Percentiles rank a stretch among this genome's conserved stretches.
Evolutionary conservation across 202 grass and related monocot species (phyloP).

Genomic region (Panicum hallii): DNA sequence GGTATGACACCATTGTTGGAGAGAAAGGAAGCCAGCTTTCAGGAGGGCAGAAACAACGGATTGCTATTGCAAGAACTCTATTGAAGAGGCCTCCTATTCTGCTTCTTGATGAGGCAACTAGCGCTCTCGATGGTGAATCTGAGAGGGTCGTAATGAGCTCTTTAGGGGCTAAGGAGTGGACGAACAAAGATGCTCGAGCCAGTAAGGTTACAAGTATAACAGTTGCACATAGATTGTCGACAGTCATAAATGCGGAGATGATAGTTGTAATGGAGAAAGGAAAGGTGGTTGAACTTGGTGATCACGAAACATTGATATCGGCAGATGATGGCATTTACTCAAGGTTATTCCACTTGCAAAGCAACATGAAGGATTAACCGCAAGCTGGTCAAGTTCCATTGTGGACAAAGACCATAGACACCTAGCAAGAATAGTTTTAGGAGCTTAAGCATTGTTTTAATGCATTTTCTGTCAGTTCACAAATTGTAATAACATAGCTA

Average conservation of each 20-base stretch:
- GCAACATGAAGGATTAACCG: conserved; percentile 51
- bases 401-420: not conserved
- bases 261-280: conserved; percentile 73
- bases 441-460: conserved; percentile 31
- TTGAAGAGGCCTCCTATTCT: conserved; percentile 60
- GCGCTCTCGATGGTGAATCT: conserved; percentile 62
- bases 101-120: conserved; percentile 74
- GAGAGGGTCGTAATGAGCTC: conserved; percentile 59
- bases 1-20: conserved; percentile 64
- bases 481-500: conserved; percentile 44
- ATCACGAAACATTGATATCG: conserved; percentile 43
- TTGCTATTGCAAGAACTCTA: conserved; percentile 64
- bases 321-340: conserved; percentile 47
- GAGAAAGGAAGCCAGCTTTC: conserved; percentile 72
- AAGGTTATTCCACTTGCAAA: conserved; percentile 53
- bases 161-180: conserved; percentile 44
- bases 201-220: conserved; percentile 49
- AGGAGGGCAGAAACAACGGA: conserved; percentile 69
- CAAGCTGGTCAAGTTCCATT: conserved; percentile 11
- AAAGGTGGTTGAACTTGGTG: conserved; percentile 53
- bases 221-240: conserved; percentile 63
- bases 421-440: conserved; percentile 38
- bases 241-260: conserved; percentile 42
- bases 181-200: not conserved
- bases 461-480: conserved; percentile 37